A percentile compares a stretch with the other conserved stretches of the same genome.
Conservation (phyloP, 352 stramenopile species). For the Globisporangium sylvaticum region DNA sequence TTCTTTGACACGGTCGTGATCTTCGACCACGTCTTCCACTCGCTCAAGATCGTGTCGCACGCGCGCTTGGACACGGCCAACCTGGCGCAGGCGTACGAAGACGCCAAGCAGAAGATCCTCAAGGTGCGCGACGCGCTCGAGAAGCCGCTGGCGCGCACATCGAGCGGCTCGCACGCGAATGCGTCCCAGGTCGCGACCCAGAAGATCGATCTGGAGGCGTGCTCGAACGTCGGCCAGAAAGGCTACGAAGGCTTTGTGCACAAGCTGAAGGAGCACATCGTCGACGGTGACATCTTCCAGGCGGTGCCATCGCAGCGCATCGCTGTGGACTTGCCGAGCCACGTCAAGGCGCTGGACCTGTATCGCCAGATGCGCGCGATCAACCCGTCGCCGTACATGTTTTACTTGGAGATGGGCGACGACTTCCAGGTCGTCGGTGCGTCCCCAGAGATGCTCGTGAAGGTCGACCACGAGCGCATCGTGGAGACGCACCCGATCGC, state of each 20-base stretch:
- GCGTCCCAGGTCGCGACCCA: conserved; percentile 18
- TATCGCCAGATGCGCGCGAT: conserved; percentile 88
- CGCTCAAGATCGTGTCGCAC: conserved; percentile 87
- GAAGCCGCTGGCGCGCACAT: conserved; percentile 48
- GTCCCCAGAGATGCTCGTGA: conserved; percentile 88
- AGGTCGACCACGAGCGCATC: conserved; percentile 78
- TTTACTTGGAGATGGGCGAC: conserved; percentile 80
- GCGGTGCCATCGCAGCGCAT: conserved; percentile 84
- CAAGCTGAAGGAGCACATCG: conserved; percentile 86
- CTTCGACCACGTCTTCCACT: conserved; percentile 90
- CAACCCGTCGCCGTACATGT: conserved; percentile 91
- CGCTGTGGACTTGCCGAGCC: conserved; percentile 54
- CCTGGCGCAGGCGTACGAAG: conserved; percentile 61
- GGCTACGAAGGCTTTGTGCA: conserved; percentile 87
- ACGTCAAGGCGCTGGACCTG: conserved; percentile 73
- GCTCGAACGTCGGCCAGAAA: conserved; percentile 78
- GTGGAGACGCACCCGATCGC: conserved; percentile 90
- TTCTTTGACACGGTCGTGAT: conserved; percentile 88
- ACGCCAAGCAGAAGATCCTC: conserved; percentile 71
- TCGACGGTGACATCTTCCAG: conserved; percentile 90
- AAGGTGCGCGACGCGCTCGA: conserved; percentile 59
- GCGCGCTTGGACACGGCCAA: conserved; percentile 65
- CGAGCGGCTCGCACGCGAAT: conserved; percentile 54
- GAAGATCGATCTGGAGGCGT: conserved; percentile 66
- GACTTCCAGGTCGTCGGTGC: conserved; percentile 87